phyloP scores from a whole-genome alignment of 164 flowering plant species.

The Berberis thunbergii region DNA sequence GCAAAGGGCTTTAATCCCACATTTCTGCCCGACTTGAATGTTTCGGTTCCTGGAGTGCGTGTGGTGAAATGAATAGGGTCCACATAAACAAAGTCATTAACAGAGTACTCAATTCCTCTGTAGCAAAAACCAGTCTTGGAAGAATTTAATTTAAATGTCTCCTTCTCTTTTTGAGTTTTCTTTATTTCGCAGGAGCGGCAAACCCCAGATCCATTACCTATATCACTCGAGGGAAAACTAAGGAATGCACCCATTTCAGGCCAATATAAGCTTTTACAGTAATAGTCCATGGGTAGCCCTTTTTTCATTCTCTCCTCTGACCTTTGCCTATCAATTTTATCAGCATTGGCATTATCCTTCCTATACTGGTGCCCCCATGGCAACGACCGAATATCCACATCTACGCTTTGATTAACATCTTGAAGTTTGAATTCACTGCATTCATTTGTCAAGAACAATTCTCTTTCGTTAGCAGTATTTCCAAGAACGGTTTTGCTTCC shows the following conservation, averaged over 20 bases:
- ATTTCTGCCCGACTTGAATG: conserved; percentile 75
- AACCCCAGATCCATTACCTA: conserved; percentile 71
- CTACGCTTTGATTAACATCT: conserved; percentile 41
- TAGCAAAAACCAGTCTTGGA: conserved; percentile 34
- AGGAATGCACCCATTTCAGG: conserved; percentile 85
- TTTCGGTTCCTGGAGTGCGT: conserved; percentile 27
- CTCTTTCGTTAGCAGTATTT: conserved; percentile 75
- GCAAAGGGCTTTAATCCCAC: conserved; percentile 77
- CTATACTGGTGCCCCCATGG: conserved; percentile 85
- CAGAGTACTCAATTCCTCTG: conserved; percentile 42
- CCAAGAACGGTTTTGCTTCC: conserved; percentile 76
- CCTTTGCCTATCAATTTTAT: conserved; percentile 41
- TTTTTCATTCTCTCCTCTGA: conserved; percentile 74
- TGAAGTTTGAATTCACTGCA: conserved; percentile 51
- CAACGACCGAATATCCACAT: conserved; percentile 32
- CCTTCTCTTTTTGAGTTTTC: conserved; percentile 28
- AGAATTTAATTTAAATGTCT: conserved; percentile 28
- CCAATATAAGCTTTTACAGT: conserved; percentile 79
- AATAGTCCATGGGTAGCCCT: conserved; percentile 70
- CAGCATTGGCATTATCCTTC: conserved; percentile 43
- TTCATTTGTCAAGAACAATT: conserved; percentile 70
- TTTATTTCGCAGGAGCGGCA: conserved; percentile 56
- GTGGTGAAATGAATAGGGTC: conserved; percentile 37
- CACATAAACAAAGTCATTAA: conserved; percentile 66
- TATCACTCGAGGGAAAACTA: conserved; percentile 32